phyloP scores from a whole-genome alignment of 2,329 filamentous ascomycete genomes.

The Aspergillus transmontanensis region DNA sequence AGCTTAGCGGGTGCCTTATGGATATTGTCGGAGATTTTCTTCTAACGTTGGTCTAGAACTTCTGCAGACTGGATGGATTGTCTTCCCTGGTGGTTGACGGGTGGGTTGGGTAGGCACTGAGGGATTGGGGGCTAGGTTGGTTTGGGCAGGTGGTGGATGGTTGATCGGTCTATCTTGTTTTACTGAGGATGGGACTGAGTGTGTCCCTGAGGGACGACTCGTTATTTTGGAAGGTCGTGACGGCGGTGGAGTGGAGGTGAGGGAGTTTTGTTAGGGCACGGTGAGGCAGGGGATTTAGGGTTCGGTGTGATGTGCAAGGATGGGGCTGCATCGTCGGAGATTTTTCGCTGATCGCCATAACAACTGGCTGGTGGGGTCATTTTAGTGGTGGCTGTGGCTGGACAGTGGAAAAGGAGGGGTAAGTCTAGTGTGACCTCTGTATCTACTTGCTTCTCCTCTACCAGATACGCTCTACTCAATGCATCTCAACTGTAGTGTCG shows the following conservation, averaged over 20 bases:
- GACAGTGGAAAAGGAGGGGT: not conserved
- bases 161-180: not conserved
- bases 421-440: not conserved
- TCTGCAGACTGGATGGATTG: not conserved
- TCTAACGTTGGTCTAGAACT: not conserved
- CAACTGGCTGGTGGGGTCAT: not conserved
- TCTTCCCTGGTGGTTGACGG: not conserved
- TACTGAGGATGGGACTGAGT: not conserved
- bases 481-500: not conserved
- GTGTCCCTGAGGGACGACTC: not conserved
- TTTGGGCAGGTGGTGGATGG: not conserved
- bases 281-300: not conserved
- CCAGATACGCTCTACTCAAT: not conserved
- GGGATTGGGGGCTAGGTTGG: not conserved
- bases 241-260: not conserved
- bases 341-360: not conserved
- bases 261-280: not conserved
- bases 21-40: slow-evolving; percentile 1
- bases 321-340: not conserved
- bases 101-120: not conserved
- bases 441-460: not conserved
- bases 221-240: not conserved
- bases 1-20: slow-evolving; percentile 3
- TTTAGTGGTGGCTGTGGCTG: not conserved
- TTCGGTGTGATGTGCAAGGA: not conserved